Conservation (phyloP, 192 early-diverging fungal species). For the Coemansia furcata region DNA sequence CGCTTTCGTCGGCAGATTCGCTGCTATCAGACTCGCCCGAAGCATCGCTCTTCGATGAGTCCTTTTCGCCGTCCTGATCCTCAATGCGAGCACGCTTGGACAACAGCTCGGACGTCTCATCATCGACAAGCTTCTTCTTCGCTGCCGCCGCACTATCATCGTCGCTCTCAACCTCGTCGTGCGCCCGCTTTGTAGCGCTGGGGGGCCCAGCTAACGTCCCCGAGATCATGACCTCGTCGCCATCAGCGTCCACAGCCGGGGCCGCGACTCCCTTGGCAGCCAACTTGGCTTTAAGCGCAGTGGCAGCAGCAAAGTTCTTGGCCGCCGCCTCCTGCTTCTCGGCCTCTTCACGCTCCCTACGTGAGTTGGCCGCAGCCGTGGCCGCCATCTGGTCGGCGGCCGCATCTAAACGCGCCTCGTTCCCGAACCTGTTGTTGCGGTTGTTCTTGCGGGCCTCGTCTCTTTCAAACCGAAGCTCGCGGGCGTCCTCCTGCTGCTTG, state of each 20-base stretch:
- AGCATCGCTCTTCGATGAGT: constrained; percentile 22
- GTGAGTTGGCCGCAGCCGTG: constrained; percentile 52
- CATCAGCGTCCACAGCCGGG: constrained; percentile 3
- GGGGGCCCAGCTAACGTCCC: constrained; percentile 9
- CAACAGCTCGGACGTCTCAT: constrained; percentile 14
- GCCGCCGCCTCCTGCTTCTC: constrained; percentile 12
- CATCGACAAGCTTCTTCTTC: neutral
- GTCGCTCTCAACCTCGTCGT: constrained; percentile 48
- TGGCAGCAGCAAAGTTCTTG: constrained; percentile 61
- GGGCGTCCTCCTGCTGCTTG: constrained; percentile 53
- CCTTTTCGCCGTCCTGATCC: constrained; percentile 13
- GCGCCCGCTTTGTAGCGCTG: constrained; percentile 48
- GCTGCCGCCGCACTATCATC: neutral
- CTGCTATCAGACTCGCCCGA: constrained; percentile 34
- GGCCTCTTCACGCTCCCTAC: constrained; percentile 22
- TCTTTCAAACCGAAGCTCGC: constrained; percentile 36
- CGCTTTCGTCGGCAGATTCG: constrained; percentile 55
- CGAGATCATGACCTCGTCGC: constrained; percentile 22
- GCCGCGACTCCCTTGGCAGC: neutral
- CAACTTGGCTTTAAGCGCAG: constrained; percentile 63
- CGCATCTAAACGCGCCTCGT: constrained; percentile 37
- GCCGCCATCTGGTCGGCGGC: constrained; percentile 52
- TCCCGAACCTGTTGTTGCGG: neutral
- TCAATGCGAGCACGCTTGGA: constrained; percentile 20
- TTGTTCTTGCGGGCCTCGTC: constrained; percentile 1